These are phyloP conservation scores for Aspergillus biplanus DNA, from an alignment of 495 filamentous ascomycete species.

Conservation along the genomic window DNA sequence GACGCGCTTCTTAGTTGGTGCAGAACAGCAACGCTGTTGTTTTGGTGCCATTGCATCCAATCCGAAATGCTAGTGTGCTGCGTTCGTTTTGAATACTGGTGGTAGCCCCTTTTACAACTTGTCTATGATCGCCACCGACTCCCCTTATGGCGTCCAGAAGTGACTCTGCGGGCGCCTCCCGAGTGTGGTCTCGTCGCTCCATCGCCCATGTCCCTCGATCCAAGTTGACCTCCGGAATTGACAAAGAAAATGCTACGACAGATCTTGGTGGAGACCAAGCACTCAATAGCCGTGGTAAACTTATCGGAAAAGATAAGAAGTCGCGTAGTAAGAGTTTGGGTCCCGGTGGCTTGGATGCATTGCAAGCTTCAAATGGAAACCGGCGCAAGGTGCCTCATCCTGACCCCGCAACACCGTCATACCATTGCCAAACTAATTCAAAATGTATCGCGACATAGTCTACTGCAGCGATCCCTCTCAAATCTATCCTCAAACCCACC, in stretches of 20 bases:
- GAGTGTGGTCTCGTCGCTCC: constrained; percentile 72
- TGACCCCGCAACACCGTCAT: constrained; percentile 4
- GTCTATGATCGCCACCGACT: constrained; percentile 22
- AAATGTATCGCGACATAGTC: constrained; percentile 42
- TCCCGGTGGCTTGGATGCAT: constrained; percentile 81
- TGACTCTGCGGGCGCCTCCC: constrained; percentile 42
- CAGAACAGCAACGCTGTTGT: not conserved
- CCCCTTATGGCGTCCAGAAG: constrained; percentile 42
- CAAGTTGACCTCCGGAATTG: constrained; percentile 44
- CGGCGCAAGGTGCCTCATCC: constrained; percentile 67
- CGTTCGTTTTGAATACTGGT: not conserved
- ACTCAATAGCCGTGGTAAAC: constrained; percentile 35
- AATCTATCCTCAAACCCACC: constrained; percentile 87
- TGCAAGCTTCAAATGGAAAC: constrained; percentile 80
- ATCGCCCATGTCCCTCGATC: constrained; percentile 68
- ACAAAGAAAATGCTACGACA: constrained; percentile 75
- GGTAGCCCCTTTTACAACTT: not conserved
- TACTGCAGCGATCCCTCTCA: constrained; percentile 58
- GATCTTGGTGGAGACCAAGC: constrained; percentile 53
- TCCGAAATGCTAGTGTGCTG: not conserved
- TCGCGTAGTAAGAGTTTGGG: constrained; percentile 94
- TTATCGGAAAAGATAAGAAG: constrained; percentile 62
- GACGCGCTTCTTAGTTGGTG: constrained; percentile 33
- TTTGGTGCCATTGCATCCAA: constrained; percentile 7
- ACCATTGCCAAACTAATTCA: constrained; percentile 19